Evolutionary conservation across 768 basidiomycete species (phyloP).

Genomic region (Leucosporidium creatinivorum): DNA sequence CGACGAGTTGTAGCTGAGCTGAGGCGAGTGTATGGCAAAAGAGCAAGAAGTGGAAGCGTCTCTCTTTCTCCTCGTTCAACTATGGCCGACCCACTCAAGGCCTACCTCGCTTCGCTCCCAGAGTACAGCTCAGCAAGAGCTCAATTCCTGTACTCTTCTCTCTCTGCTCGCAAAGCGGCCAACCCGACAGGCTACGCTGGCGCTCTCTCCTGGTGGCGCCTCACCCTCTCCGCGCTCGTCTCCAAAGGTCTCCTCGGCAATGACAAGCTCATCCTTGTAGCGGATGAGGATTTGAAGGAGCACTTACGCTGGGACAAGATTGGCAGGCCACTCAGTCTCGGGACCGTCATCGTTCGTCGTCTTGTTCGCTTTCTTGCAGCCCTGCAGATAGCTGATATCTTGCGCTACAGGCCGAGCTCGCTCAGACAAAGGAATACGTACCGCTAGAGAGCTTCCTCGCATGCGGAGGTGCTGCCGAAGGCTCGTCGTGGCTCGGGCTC

Average conservation of each 20-base stretch:
- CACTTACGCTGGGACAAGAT: constrained; percentile 14
- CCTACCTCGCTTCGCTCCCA: background rate
- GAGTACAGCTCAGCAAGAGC: background rate
- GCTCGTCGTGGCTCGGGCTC: constrained; percentile 13
- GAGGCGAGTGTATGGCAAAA: background rate
- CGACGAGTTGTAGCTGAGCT: too few relatives aligned
- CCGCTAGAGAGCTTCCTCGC: constrained; percentile 8
- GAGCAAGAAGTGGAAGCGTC: background rate
- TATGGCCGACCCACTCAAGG: background rate
- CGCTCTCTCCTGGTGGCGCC: constrained; percentile 29
- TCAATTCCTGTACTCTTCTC: constrained; percentile 30
- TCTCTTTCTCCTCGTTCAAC: background rate
- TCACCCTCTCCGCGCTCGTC: constrained; percentile 11
- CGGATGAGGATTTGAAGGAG: constrained; percentile 17
- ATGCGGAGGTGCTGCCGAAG: background rate
- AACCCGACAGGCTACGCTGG: constrained; percentile 31
- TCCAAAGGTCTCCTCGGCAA: constrained; percentile 9
- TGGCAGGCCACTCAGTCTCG: constrained; percentile 22
- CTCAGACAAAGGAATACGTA: constrained; percentile 5
- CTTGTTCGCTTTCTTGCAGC: too few relatives aligned
- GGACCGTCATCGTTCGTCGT: constrained; percentile 21
- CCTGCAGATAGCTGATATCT: background rate
- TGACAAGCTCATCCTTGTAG: constrained; percentile 26
- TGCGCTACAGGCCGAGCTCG: constrained; percentile 12
- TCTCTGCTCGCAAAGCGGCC: constrained; percentile 19